These are phyloP conservation scores for Xylaria palmicola DNA, from an alignment of 495 filamentous ascomycete species.

Conservation along the genomic window DNA sequence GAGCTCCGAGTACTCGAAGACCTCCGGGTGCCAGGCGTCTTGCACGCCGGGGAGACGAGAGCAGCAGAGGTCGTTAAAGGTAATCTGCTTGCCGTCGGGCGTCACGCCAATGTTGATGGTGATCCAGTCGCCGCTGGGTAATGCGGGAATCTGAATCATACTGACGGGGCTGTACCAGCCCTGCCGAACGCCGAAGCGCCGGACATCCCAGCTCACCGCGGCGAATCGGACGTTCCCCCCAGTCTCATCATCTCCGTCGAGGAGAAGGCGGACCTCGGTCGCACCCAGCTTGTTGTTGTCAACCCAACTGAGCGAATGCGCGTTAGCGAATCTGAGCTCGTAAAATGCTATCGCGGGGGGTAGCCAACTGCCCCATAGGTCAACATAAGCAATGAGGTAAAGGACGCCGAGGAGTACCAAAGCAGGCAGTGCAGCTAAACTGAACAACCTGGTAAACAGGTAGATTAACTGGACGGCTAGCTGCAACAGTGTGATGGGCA, in stretches of 20 bases:
- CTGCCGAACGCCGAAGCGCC: background rate
- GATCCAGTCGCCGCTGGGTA: constrained; percentile 11
- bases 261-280: constrained; percentile 21
- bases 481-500: no score
- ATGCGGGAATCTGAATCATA: background rate
- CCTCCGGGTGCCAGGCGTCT: constrained; percentile 14
- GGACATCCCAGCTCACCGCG: constrained; percentile 4
- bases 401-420: no score
- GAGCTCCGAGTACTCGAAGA: constrained; percentile 21
- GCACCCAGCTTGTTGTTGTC: constrained; percentile 1
- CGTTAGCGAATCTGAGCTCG: constrained; percentile 8
- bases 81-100: constrained; percentile 15
- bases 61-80: background rate
- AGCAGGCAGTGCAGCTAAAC: no score
- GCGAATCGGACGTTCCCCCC: constrained; percentile 17
- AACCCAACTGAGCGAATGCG: constrained; percentile 12
- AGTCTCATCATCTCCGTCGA: background rate
- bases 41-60: constrained; percentile 6
- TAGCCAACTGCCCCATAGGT: background rate
- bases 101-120: constrained; percentile 8
- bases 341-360: background rate
- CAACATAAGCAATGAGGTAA: no score
- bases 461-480: no score
- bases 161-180: background rate
- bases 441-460: no score